A percentile compares a stretch with the other conserved stretches of the same genome.
phyloP scores from a whole-genome alignment of 192 early-diverging fungal genomes.

The Mortierella antarctica region DNA sequence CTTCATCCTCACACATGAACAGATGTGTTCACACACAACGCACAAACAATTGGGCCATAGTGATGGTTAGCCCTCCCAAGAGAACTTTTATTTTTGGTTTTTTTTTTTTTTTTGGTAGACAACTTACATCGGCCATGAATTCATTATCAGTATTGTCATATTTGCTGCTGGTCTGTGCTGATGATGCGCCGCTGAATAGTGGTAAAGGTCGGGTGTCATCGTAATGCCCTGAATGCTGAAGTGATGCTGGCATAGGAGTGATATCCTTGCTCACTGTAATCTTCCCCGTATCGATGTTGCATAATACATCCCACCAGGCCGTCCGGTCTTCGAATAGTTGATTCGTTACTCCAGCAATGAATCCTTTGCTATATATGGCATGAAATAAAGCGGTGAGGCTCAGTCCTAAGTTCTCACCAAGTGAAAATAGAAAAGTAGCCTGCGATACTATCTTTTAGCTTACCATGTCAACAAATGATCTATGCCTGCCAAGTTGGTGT shows the following conservation, averaged over 20 bases:
- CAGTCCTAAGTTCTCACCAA: not conserved
- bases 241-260: slow-evolving; percentile 15
- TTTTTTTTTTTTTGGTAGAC: not conserved
- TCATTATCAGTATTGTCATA: slow-evolving; percentile 63
- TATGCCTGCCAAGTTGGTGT: slow-evolving; percentile 87
- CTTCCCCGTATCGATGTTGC: slow-evolving; percentile 92
- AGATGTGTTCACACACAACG: too few relatives aligned
- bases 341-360: slow-evolving; percentile 97
- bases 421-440: not conserved
- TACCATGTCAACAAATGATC: slow-evolving; percentile 88
- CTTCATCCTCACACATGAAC: too few relatives aligned
- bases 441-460: not conserved
- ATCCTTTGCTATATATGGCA: slow-evolving; percentile 71
- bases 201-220: slow-evolving; percentile 28
- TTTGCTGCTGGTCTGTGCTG: slow-evolving; percentile 41
- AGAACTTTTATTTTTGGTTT: too few relatives aligned
- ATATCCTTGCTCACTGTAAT: slow-evolving; percentile 90
- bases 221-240: slow-evolving; percentile 17
- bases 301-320: slow-evolving; percentile 97
- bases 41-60: too few relatives aligned
- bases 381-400: too few relatives aligned
- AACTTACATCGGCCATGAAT: slow-evolving; percentile 65
- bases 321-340: slow-evolving; percentile 94
- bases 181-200: slow-evolving; percentile 21
- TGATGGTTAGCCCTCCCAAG: too few relatives aligned